A percentile compares a stretch with the other conserved stretches of the same genome.
Evolutionary conservation across 2,329 filamentous ascomycete species (phyloP).

Genomic region (Cladobotryum mycophilum): DNA sequence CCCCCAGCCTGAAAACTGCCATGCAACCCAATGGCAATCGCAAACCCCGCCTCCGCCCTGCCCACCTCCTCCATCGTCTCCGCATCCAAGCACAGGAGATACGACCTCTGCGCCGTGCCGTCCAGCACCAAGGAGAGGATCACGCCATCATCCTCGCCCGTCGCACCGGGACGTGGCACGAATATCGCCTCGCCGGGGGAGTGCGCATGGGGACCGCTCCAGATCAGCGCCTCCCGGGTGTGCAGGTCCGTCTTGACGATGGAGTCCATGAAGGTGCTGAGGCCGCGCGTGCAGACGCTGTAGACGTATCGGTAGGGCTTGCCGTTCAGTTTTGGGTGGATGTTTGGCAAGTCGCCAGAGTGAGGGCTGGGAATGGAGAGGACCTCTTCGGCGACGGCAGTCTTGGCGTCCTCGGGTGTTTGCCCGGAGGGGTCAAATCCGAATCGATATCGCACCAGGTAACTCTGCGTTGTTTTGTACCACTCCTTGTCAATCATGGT

Average conservation of each 20-base stretch:
- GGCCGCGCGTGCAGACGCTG: conserved; percentile 47
- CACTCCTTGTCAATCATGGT: conserved; percentile 38
- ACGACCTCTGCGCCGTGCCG: conserved; percentile 51
- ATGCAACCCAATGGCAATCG: conserved; percentile 60
- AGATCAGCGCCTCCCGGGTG: conserved; percentile 46
- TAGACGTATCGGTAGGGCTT: conserved; percentile 56
- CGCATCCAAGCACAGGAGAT: conserved; percentile 60
- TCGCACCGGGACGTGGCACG: conserved; percentile 39
- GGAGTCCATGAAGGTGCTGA: conserved; percentile 54
- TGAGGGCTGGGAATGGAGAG: conserved; percentile 47
- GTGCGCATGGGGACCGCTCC: conserved; percentile 52
- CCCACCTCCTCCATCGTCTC: conserved; percentile 57
- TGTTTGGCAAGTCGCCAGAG: conserved; percentile 57
- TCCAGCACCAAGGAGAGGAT: conserved; percentile 59
- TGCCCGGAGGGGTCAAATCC: conserved; percentile 22
- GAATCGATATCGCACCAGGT: conserved; percentile 40
- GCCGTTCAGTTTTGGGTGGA: conserved; percentile 52
- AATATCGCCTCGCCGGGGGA: conserved; percentile 67
- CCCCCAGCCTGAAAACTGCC: conserved; percentile 29
- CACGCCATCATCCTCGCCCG: conserved; percentile 57
- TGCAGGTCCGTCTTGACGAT: conserved; percentile 59
- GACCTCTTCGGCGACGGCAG: conserved; percentile 26
- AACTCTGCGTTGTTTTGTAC: conserved; percentile 29
- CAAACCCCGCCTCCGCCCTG: conserved; percentile 54
- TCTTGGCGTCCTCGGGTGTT: conserved; percentile 10